A percentile compares a stretch with the other conserved stretches of the same genome.
Evolutionary conservation across 257 asterid genomes (phyloP).

Genomic region (Verbena officinalis): DNA sequence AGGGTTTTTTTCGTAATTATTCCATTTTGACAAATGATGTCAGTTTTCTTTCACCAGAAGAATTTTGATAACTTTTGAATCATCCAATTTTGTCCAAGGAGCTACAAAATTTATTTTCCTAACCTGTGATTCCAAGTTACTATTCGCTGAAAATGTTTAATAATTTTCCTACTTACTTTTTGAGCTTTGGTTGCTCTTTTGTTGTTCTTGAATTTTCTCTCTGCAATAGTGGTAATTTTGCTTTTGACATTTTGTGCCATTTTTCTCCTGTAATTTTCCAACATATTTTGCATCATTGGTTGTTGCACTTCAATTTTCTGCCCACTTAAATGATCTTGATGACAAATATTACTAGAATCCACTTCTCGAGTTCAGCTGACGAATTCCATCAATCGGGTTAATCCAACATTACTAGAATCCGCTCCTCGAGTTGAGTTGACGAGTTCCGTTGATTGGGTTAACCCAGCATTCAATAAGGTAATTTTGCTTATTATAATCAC

Average conservation of each 20-base stretch:
- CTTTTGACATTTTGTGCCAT: not conserved
- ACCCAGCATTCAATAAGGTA: conserved; percentile 35
- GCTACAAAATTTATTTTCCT: too few species aligned
- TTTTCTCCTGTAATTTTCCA: not conserved
- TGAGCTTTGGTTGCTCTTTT: not conserved
- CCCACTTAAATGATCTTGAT: conserved; percentile 7
- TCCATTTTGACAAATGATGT: too few species aligned
- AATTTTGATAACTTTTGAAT: too few species aligned
- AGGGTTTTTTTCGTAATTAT: too few species aligned
- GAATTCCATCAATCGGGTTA: not conserved
- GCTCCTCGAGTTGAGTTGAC: conserved; percentile 32
- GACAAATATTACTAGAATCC: too few species aligned
- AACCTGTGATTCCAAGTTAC: not conserved
- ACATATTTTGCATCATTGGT: not conserved
- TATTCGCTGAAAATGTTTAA: not conserved
- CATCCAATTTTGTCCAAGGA: too few species aligned
- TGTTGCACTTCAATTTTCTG: not conserved
- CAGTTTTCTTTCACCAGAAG: too few species aligned
- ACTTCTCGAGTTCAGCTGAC: conserved; percentile 16
- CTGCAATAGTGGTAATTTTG: not conserved
- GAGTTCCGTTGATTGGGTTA: conserved; percentile 42
- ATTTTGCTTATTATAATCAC: not conserved
- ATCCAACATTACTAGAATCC: conserved; percentile 29
- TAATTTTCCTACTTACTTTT: not conserved
- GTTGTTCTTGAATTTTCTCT: not conserved